Evolutionary conservation across 208 protist genomes (phyloP).

Genomic region (Leishmania amazonensis): DNA sequence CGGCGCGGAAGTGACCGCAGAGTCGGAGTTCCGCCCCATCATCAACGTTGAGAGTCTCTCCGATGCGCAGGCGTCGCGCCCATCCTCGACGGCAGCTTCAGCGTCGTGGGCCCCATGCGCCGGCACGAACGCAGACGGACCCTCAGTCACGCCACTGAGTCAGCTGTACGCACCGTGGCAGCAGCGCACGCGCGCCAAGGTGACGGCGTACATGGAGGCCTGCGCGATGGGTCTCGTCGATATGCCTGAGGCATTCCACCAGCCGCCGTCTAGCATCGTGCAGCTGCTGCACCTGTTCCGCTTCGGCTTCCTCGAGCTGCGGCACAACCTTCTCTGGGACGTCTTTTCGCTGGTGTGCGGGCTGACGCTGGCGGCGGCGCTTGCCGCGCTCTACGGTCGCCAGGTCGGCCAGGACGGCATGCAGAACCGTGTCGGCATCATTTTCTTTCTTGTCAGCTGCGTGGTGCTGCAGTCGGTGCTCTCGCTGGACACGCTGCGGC

Average conservation of each 20-base stretch:
- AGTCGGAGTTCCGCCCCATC: not conserved
- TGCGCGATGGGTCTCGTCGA: conserved; percentile 45
- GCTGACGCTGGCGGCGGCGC: conserved; percentile 32
- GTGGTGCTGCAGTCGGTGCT: conserved; percentile 64
- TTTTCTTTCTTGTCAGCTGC: conserved; percentile 70
- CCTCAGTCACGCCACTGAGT: conserved; percentile 15
- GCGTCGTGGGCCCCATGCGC: not conserved
- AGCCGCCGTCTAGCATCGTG: conserved; percentile 28
- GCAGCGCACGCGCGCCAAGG: conserved; percentile 26
- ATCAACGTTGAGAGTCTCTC: not conserved
- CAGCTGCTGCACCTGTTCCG: conserved; percentile 55
- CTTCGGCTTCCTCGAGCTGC: conserved; percentile 50
- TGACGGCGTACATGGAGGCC: conserved; percentile 45
- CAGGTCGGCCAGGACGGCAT: conserved; percentile 55
- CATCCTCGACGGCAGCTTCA: not conserved
- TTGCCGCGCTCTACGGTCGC: conserved; percentile 58
- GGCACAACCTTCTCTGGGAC: conserved; percentile 38
- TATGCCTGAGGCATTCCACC: conserved; percentile 31
- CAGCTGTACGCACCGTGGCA: conserved; percentile 21
- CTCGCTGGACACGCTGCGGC: conserved; percentile 41
- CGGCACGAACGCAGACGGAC: conserved; percentile 11
- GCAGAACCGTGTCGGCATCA: conserved; percentile 68
- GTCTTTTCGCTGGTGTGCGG: conserved; percentile 24
- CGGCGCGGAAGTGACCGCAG: not conserved
- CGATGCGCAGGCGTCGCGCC: not conserved